Evolutionary conservation across 345 rosid species (phyloP).

Genomic region (Brassica cretica): DNA sequence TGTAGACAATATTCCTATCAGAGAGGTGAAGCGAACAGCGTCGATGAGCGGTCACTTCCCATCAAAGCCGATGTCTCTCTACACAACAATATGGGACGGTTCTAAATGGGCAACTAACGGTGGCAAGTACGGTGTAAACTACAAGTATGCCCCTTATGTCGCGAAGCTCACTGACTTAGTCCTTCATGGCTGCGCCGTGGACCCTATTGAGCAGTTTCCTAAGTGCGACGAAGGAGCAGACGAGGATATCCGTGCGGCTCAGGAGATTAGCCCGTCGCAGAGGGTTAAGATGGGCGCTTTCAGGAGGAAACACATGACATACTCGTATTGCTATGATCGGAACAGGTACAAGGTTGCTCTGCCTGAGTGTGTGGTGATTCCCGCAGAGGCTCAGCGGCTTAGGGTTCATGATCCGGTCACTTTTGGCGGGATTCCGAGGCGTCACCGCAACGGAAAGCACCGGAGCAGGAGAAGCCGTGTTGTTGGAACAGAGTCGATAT

Average conservation of each 20-base stretch:
- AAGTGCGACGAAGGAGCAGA: conserved; percentile 52
- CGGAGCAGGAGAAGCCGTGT: conserved; percentile 38
- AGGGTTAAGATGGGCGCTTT: conserved; percentile 65
- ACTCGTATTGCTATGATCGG: conserved; percentile 89
- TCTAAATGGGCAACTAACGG: conserved; percentile 99
- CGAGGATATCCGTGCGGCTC: conserved; percentile 39
- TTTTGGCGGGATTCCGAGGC: conserved; percentile 60
- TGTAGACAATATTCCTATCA: conserved; percentile 73
- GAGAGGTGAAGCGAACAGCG: conserved; percentile 69
- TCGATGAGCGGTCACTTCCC: conserved; percentile 89
- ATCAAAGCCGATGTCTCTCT: conserved; percentile 91
- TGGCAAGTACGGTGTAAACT: conserved; percentile 88
- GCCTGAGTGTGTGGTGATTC: conserved; percentile 62
- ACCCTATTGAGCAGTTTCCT: conserved; percentile 63
- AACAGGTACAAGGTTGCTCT: conserved; percentile 69
- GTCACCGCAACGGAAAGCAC: conserved; percentile 48
- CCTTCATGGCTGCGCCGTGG: conserved; percentile 85
- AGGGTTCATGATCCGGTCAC: conserved; percentile 72
- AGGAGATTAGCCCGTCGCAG: conserved; percentile 47
- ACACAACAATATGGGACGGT: conserved; percentile 97
- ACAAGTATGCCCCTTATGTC: conserved; percentile 87
- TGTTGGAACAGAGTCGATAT: conserved; percentile 36
- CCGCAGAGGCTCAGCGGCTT: conserved; percentile 63
- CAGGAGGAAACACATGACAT: conserved; percentile 79
- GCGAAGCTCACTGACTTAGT: conserved; percentile 64